Evolutionary conservation across 2,329 filamentous ascomycete genomes (phyloP), one percentile per base, ranked within the genome.

Genomic region (Hymenoscyphus repandus): DNA sequence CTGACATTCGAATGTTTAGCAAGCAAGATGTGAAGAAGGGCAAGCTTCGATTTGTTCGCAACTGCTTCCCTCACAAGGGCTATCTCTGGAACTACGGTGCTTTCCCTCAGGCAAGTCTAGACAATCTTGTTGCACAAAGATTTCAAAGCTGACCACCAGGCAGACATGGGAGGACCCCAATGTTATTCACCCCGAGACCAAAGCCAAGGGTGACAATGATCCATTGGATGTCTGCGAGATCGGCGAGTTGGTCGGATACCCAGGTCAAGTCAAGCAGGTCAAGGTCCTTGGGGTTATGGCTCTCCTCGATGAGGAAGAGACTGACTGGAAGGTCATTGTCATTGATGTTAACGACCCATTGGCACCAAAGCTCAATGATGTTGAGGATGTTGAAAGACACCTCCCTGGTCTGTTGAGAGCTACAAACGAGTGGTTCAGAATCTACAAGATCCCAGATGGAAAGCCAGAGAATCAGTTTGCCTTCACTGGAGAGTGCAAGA

Each of bases 401-500:
- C 85, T 99, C 52, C 93, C 93, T 55, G 93, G 93, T 65, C 89
- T 99, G 54, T 82, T 99, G 71, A 88, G 93, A 63, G 93, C 93
- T 69, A 97, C 92, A 70, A 99, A 99, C 70, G 93, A 99, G 80
- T 99, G 93, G 93, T 99, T 99, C 90, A 90, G 93, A 74, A 99
- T 99, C 83, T 99, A 99, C 87, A 99, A 99, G 83, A 99, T 99
- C 75, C 93, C 93, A 70, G 93, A 99, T 70, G 93, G 93, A 80
- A 99, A 99, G 90, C 91, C 92, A 66, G 93, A 99, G 87, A 99
- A 99, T 85, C 93, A 97, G 79, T 99, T 99, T 70, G 93, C 93
- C 67, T 99, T 99, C 80, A 96, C 91, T 54, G 93, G 93, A 78
- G 93, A 99, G 81, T 97, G 92, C 88, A 99, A 99, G 87, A 99